A percentile compares a stretch with the other conserved stretches of the same genome.
These are phyloP conservation scores for Blepharisma japonicum DNA, from an alignment of 73 alveolate genomes.

Conservation along the genomic window DNA sequence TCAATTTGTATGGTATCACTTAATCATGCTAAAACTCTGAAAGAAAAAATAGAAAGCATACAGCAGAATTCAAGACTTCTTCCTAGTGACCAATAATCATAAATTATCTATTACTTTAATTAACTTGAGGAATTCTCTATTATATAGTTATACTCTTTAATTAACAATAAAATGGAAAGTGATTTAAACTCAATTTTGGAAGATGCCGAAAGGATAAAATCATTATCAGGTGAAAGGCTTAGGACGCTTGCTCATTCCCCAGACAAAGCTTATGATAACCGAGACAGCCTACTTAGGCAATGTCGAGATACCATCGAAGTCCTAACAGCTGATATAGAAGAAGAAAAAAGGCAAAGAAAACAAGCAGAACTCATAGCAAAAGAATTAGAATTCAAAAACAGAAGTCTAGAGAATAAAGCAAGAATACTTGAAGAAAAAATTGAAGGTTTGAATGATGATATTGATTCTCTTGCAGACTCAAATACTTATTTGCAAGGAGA, in stretches of 20 bases:
- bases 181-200: background rate
- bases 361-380: constrained; percentile 5
- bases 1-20: no score
- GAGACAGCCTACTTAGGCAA: constrained; percentile 59
- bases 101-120: no score
- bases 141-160: no score
- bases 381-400: background rate
- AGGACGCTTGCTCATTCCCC: background rate
- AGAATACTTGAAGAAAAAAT: background rate
- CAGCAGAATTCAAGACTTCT: no score
- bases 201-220: background rate
- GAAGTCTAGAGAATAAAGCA: background rate
- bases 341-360: constrained; percentile 40
- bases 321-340: constrained; percentile 61
- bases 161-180: background rate
- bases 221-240: background rate
- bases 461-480: background rate
- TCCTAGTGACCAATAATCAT: no score
- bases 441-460: background rate
- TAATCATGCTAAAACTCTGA: no score
- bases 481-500: background rate
- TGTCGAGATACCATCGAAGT: constrained; percentile 69
- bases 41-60: no score
- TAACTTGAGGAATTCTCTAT: no score
- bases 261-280: constrained; percentile 1